A percentile compares a stretch with the other conserved stretches of the same genome.
Evolutionary conservation across 179 eudicot genomes (phyloP).

Genomic region (Spinacia oleracea): DNA sequence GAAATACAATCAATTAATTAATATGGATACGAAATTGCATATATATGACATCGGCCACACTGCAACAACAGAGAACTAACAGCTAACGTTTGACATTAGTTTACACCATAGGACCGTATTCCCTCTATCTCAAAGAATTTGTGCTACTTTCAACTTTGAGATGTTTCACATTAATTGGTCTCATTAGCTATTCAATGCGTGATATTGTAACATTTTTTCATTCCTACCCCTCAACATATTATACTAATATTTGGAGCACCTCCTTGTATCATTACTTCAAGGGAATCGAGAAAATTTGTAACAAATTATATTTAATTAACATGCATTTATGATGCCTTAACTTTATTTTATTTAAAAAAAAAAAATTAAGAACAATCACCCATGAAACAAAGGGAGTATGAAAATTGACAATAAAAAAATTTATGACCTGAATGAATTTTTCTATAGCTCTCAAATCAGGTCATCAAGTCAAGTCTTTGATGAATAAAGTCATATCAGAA

Average conservation of each 20-base stretch:
- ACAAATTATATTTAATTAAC: background rate
- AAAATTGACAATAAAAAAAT: too few species aligned
- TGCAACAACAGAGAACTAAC: background rate
- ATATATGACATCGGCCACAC: background rate
- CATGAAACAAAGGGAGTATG: too few species aligned
- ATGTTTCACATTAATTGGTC: background rate
- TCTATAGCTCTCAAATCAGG: too few species aligned
- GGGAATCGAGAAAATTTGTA: background rate
- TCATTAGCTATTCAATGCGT: background rate
- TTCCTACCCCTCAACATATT: background rate
- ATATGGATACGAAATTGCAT: slow-evolving; percentile 15
- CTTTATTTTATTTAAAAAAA: too few species aligned
- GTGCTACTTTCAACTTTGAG: background rate
- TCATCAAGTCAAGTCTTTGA: too few species aligned
- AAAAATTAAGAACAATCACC: too few species aligned
- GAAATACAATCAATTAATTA: slow-evolving; percentile 34
- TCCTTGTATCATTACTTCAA: background rate
- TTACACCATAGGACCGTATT: background rate
- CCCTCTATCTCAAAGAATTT: background rate
- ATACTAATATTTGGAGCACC: background rate
- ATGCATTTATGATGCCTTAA: too few species aligned
- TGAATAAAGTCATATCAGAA: too few species aligned
- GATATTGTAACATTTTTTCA: background rate
- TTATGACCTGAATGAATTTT: too few species aligned
- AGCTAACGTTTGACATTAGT: background rate